Conservation (phyloP, 495 filamentous ascomycete species). For the Xylaria nigripes region DNA sequence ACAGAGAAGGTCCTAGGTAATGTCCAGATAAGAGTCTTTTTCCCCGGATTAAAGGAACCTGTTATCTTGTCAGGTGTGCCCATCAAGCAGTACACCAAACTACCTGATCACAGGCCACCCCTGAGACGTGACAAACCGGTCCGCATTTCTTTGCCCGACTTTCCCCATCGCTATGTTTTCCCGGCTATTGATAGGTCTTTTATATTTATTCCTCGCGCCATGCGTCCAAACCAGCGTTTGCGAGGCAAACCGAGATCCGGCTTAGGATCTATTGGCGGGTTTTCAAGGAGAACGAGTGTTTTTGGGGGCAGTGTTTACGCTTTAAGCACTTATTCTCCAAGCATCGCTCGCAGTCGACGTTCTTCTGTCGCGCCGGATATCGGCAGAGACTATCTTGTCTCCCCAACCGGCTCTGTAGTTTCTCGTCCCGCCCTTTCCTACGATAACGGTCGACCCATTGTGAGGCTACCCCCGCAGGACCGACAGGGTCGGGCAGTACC, state of each 20-base stretch:
- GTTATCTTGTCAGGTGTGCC: constrained; percentile 63
- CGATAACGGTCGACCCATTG: constrained; percentile 65
- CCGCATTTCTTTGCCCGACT: constrained; percentile 77
- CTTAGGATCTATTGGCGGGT: constrained; percentile 56
- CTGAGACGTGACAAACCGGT: constrained; percentile 95
- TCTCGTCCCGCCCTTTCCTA: constrained; percentile 54
- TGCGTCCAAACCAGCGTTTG: constrained; percentile 81
- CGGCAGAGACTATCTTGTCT: constrained; percentile 63
- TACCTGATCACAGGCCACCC: constrained; percentile 91
- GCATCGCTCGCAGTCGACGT: constrained; percentile 79
- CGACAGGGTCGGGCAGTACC: constrained; percentile 29
- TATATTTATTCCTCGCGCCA: constrained; percentile 92
- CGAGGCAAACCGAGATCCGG: constrained; percentile 63
- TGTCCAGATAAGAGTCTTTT: constrained; percentile 70
- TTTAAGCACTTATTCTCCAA: constrained; percentile 80
- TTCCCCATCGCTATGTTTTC: constrained; percentile 77
- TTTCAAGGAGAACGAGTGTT: constrained; percentile 61
- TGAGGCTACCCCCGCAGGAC: constrained; percentile 69
- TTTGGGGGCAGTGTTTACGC: constrained; percentile 69
- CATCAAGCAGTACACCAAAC: constrained; percentile 78
- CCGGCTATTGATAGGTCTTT: constrained; percentile 85
- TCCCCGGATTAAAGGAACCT: constrained; percentile 65
- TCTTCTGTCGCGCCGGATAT: constrained; percentile 77
- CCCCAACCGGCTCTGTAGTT: constrained; percentile 68
- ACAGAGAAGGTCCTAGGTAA: constrained; percentile 59